A percentile compares a stretch with the other conserved stretches of the same genome.
Conservation (phyloP, 73 alveolate genomes). For the Paramecium pentaurelia region DNA sequence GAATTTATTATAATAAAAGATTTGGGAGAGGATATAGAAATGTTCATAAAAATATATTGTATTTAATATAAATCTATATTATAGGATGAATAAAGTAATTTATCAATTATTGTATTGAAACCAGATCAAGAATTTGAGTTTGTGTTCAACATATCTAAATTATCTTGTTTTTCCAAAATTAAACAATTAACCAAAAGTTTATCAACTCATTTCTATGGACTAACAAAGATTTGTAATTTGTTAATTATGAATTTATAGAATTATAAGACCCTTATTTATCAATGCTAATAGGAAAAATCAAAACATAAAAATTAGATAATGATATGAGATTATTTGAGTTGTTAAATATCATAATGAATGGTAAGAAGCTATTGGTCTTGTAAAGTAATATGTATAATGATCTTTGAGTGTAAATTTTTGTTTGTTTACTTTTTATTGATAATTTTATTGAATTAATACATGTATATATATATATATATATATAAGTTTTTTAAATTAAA, state of each 20-base stretch:
- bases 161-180: neutral
- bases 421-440: neutral
- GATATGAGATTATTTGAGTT: constrained; percentile 30
- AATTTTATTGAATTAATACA: neutral
- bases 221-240: neutral
- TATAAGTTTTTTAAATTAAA: neutral
- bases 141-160: neutral
- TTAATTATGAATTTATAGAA: neutral
- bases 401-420: neutral
- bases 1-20: neutral
- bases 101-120: neutral
- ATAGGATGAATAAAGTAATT: neutral
- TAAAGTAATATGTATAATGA: neutral
- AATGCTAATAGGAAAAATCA: constrained; percentile 1
- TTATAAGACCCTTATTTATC: constrained; percentile 30
- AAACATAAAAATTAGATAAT: neutral
- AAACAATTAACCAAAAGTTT: neutral
- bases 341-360: neutral
- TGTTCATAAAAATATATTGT: neutral
- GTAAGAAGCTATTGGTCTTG: neutral
- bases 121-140: neutral
- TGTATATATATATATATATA: no score
- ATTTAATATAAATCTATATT: neutral
- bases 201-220: neutral
- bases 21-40: neutral